A percentile compares a stretch with the other conserved stretches of the same genome.
Conservation (phyloP, 2,329 filamentous ascomycete genomes). For the Monosporascus sp. region DNA sequence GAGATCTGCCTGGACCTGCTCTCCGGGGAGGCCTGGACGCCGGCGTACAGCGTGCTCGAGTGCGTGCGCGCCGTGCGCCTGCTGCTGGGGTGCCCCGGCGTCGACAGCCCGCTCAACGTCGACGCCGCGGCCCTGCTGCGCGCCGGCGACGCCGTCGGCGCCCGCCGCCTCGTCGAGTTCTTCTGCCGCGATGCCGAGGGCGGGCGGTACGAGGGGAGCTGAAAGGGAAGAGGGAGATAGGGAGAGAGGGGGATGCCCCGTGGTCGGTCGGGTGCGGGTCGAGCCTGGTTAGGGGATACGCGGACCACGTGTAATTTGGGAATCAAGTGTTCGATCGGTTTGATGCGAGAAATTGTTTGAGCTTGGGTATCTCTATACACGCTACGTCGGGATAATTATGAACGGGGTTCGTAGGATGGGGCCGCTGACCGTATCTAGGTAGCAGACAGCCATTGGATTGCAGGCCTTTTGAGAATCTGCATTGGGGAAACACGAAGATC, state of each 20-base stretch:
- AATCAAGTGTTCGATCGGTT: too few relatives aligned
- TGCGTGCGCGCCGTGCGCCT: constrained; percentile 69
- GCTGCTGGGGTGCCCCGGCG: constrained; percentile 63
- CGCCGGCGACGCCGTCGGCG: constrained; percentile 63
- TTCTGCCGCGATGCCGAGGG: constrained; percentile 48
- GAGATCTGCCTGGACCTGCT: constrained; percentile 94
- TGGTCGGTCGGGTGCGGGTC: too few relatives aligned
- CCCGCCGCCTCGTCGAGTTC: constrained; percentile 65
- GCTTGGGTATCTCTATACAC: too few relatives aligned
- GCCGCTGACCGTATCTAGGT: background rate
- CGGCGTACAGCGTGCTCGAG: constrained; percentile 75
- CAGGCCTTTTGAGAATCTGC: background rate
- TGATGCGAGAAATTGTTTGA: too few relatives aligned
- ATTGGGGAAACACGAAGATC: background rate
- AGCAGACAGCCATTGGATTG: background rate
- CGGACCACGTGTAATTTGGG: too few relatives aligned
- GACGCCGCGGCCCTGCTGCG: constrained; percentile 69
- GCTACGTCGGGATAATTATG: background rate
- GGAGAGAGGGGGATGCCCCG: background rate
- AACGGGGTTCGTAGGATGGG: background rate
- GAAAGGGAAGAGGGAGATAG: constrained; percentile 1
- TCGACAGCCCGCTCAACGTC: constrained; percentile 73
- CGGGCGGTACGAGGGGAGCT: constrained; percentile 44
- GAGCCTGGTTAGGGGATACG: too few relatives aligned
- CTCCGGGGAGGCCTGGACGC: constrained; percentile 67